Conservation (phyloP, 768 basidiomycete genomes). For the Tricholomella constricta region DNA sequence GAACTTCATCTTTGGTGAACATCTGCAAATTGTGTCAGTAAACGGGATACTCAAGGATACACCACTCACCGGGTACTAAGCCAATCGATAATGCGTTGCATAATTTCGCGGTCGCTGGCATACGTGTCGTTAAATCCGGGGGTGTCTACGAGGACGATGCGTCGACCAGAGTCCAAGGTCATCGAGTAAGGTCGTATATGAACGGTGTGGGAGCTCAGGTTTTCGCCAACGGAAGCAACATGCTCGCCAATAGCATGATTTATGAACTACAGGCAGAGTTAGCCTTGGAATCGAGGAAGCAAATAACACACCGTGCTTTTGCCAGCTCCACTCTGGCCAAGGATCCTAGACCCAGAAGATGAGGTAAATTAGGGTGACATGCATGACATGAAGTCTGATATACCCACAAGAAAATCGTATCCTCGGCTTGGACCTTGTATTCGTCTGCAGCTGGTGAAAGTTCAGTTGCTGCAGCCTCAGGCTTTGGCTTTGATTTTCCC, state of each 20-base stretch:
- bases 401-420: slow-evolving; percentile 9
- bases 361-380: not conserved
- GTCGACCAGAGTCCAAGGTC: not conserved
- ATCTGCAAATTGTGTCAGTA: slow-evolving; percentile 5
- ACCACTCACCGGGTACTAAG: slow-evolving; percentile 23
- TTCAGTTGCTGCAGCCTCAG: not conserved
- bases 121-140: slow-evolving; percentile 32
- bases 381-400: not conserved
- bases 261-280: slow-evolving; percentile 22
- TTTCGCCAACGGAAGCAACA: slow-evolving; percentile 22
- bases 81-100: slow-evolving; percentile 28
- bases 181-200: slow-evolving; percentile 15
- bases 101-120: slow-evolving; percentile 22
- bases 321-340: slow-evolving; percentile 17
- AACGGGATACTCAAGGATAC: not conserved
- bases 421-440: not conserved
- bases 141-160: slow-evolving; percentile 31
- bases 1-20: slow-evolving; percentile 9
- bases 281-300: not conserved
- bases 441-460: not conserved
- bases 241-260: slow-evolving; percentile 22
- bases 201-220: slow-evolving; percentile 24
- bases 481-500: not conserved
- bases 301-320: slow-evolving; percentile 16
- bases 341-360: slow-evolving; percentile 5